These are phyloP conservation scores for Hypoxylon sp. DNA, from an alignment of 2,329 filamentous ascomycete genomes.

Conservation along the genomic window DNA sequence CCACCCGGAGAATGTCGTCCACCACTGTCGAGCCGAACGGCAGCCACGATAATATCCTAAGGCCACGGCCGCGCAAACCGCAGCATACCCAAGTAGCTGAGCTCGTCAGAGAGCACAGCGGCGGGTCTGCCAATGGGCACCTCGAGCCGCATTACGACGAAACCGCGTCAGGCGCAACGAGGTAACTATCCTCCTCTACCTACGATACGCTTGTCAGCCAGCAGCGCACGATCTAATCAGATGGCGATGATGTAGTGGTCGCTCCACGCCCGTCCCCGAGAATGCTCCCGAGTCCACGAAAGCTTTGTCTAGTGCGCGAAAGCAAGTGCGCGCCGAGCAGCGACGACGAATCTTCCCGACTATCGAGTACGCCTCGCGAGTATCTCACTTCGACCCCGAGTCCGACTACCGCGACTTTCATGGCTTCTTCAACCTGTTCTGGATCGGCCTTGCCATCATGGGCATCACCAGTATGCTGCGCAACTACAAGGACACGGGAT, in stretches of 20 bases:
- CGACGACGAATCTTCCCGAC: conserved; percentile 89
- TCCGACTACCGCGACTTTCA: conserved; percentile 95
- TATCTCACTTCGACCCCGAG: conserved; percentile 93
- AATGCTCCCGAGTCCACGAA: conserved; percentile 94
- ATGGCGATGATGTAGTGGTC: conserved; percentile 63
- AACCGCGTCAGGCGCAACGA: conserved; percentile 54
- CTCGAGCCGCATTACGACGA: conserved; percentile 49
- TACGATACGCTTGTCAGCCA: background rate
- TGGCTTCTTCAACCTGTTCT: conserved; percentile 98
- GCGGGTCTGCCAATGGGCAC: conserved; percentile 48
- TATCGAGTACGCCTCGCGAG: conserved; percentile 86
- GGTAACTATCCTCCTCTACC: conserved; percentile 44
- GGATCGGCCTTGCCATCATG: conserved; percentile 97
- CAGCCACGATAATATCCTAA: conserved; percentile 54
- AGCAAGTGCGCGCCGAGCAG: conserved; percentile 81
- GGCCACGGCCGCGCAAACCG: conserved; percentile 60
- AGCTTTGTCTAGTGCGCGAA: conserved; percentile 83
- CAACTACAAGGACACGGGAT: conserved; percentile 93
- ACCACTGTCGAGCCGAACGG: conserved; percentile 40
- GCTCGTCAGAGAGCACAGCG: conserved; percentile 53
- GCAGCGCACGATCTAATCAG: conserved; percentile 25
- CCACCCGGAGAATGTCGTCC: conserved; percentile 35
- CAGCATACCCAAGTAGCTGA: conserved; percentile 57
- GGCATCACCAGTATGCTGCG: conserved; percentile 91
- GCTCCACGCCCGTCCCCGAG: conserved; percentile 81